Base-by-base conservation (phyloP, 768 basidiomycete genomes). In the Suillus discolor region DNA sequence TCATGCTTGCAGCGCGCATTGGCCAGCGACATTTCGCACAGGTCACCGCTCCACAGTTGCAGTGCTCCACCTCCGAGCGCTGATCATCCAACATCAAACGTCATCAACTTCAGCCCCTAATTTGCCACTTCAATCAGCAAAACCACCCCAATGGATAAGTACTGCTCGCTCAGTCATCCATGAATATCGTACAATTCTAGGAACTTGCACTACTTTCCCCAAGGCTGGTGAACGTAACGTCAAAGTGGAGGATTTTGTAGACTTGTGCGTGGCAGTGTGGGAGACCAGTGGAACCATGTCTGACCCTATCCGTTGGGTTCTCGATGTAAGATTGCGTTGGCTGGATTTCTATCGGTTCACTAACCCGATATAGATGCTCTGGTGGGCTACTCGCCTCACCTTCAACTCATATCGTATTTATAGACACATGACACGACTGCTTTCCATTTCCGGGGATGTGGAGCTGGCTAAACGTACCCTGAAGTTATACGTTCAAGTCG, bases 331-430 rank as follows among this genome's bases (percentile, higher is more conserved):
- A 28, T 54, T 38, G 16, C 16, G 51, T 28, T 31, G 8, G 20
- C 65, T 41, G 28, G 23, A 36, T 20, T 38, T 49, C 16, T 45
- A 42, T 41, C 18, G 8, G 36, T 64, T 49, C 54, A 60, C 25
- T 67, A 45, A 34, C 23, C 31, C 8, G 61, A 49, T 55, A 41
- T 74, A 93, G 92, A 85, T 94, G 25, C 83, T 98, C 2, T 97
- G 94, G 92, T 96, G 94, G 94, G 91, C 94, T 1, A 96, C 94
- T 11, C 88, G 90, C 25, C 84, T 96, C 25, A 99, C 97, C 0
- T 97, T 98, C 82, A 96, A 97, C 73, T 96, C 93, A 0, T 91
- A 90, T 66, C 86, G 89, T 11, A 80, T 98, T 9, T 85, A 93
- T 63, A 89, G 96, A 1, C 93, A 97, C 75, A 89, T 98, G 83